phyloP scores from a whole-genome alignment of 768 basidiomycete species.

The Psilocybe subaeruginosa region DNA sequence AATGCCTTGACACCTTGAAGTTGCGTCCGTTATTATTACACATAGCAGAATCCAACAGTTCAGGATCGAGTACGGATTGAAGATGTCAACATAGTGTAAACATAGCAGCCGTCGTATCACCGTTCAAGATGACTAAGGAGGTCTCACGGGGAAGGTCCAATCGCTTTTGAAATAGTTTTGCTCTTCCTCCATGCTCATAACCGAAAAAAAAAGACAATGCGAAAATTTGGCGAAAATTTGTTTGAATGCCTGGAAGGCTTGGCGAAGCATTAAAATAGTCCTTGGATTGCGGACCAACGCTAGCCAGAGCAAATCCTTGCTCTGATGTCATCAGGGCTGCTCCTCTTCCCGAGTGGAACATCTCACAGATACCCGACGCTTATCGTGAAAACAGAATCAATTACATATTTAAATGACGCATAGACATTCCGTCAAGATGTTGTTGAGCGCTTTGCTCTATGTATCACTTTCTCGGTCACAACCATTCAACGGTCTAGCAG shows the following conservation, averaged over 20 bases:
- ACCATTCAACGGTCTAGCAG: constrained; percentile 52
- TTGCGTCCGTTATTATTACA: neutral
- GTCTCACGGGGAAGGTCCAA: neutral
- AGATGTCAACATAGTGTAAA: neutral
- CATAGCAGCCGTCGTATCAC: constrained; percentile 6
- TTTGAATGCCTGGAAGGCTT: neutral
- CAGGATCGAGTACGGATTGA: constrained; percentile 8
- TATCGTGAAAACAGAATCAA: neutral
- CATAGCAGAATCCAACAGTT: constrained; percentile 6
- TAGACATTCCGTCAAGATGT: neutral
- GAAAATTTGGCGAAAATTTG: neutral
- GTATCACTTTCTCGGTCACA: constrained; percentile 24
- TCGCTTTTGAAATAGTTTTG: neutral
- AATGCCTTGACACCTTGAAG: neutral
- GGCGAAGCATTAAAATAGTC: neutral
- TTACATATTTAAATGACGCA: neutral
- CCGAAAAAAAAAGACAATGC: neutral
- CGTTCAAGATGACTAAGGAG: neutral
- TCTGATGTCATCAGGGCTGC: neutral
- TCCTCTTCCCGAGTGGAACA: neutral
- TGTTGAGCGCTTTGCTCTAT: neutral
- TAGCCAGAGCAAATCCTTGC: neutral
- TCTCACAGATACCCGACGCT: neutral
- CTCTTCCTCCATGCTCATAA: constrained; percentile 1
- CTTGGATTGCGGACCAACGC: neutral